Base-by-base conservation (phyloP, 2,329 filamentous ascomycete genomes). In the Fusarium nurragi region DNA sequence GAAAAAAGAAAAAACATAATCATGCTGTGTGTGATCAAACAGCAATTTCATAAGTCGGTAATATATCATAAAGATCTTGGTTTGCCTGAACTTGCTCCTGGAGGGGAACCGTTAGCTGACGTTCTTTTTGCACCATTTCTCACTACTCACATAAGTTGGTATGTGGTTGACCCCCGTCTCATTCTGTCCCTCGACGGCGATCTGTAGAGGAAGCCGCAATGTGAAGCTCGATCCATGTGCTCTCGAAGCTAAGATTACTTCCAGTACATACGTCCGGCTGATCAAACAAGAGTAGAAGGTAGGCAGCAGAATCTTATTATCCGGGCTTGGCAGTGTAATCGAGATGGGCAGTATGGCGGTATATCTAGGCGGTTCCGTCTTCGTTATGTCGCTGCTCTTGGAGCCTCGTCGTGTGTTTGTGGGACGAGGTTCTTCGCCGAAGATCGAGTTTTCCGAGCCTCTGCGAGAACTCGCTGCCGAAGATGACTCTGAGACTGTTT, bases 221-320 rank as follows among this genome's bases (percentile, higher is more conserved):
- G 53, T 49, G 4, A 66, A 44, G 2, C 50, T 59, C 0, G 56
- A 68, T 0, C 57, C 55, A 5, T 57, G 55, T 0, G 63, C 13
- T 4, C 66, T 47, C 0, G 48, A 51, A 3, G 50, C 40, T 2
- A 66, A 4, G 1, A 48, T 39, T 0, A 69, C 13, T 6, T 54
- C 54, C 1, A 71, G 19, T 1, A 45, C 51, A 13, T 64, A 71
- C 0, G 54, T 55, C 8, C 66, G 46, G 7, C 44, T 71, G 10
- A 68, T 57, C 0, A 68, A 39, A n/a, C 68, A 69, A 2, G 66
- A 68, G 14, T 60, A 45, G 7, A 69, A 71, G 0, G 48, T 66
- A 1, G 66, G 66, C 2, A 69, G 51, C 2, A 71, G 23, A 2
- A 60, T 54, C 39, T 60, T 67, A 4, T 52, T 64, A 13, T 51